Conservation (phyloP, 352 stramenopile species). For the Pythium vanterpoolii region DNA sequence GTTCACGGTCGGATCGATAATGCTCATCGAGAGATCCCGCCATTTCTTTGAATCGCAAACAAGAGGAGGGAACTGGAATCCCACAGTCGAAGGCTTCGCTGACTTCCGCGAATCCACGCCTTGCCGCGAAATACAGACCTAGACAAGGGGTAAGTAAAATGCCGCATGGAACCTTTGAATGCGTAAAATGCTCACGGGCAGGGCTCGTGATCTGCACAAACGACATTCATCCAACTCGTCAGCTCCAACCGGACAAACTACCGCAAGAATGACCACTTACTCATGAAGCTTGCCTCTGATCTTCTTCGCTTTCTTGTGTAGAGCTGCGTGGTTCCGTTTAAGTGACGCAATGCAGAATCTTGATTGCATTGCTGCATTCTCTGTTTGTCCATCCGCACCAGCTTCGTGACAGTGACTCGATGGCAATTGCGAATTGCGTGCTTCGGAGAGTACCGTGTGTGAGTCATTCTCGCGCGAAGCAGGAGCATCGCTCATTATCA, state of each 20-base stretch:
- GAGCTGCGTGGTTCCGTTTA: neutral
- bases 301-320: constrained; percentile 1
- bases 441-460: neutral
- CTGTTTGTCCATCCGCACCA: neutral
- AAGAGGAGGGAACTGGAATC: neutral
- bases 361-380: neutral
- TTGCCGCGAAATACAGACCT: neutral
- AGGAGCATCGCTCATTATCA: neutral
- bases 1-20: constrained; percentile 7
- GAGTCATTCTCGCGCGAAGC: neutral
- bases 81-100: neutral
- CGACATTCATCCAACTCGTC: neutral
- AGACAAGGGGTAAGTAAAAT: neutral
- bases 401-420: neutral
- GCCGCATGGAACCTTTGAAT: neutral
- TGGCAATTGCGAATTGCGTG: neutral
- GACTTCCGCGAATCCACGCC: neutral
- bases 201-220: neutral
- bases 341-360: neutral
- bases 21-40: constrained; percentile 4
- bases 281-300: neutral
- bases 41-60: constrained; percentile 1
- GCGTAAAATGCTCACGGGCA: neutral
- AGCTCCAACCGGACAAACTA: neutral
- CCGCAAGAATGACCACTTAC: neutral